Base-by-base conservation (phyloP, 805 yeast genomes). In the Ogataea trehaloabstinens region DNA sequence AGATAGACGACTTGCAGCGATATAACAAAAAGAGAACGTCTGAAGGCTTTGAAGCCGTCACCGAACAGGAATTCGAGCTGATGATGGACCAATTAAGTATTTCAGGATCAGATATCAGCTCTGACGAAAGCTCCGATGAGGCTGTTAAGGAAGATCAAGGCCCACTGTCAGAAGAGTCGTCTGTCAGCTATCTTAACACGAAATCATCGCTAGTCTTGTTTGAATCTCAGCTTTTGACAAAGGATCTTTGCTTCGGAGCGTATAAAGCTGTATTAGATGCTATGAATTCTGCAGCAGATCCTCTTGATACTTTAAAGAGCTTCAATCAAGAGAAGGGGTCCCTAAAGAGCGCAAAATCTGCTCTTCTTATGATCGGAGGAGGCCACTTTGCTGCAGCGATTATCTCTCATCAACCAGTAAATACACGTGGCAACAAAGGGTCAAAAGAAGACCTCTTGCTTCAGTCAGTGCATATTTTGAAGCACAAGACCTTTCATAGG, bases 341-440 rank as follows among this genome's bases (percentile, higher is more conserved):
- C 1, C 34, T 51, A 2, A 36, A 55, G 3, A 44, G 52, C 0
- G 64, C 66, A 3, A 71, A 71, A 31, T 85, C 95, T 4, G 95
- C 95, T 0, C 61, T 93, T 10, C 76, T 93, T 49, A 87, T 93
- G 96, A 76, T 93, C 37, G 97, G 97, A 12, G 97, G 98, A 31
- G 99, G 99, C 29, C 97, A 93, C 64, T 93, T 93, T 68, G 96
- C 98, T 0, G 99, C 93, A 15, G 96, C 96, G 0, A 84, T 93
- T 30, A 71, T 93, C 6, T 78, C 88, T 2, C 97, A 90, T 54
- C 69, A 69, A 34, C 82, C 76, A 18, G 66, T 68, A 35, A 68
- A 67, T 28, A 70, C 74, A 2, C 74, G 73, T 47, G 87, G 88
- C 2, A 78, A 78, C 45, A 66, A 69, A 5, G 73, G 69, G 16